Evolutionary conservation across 495 filamentous ascomycete species (phyloP).

Genomic region (Aspergillus ellipticus): DNA sequence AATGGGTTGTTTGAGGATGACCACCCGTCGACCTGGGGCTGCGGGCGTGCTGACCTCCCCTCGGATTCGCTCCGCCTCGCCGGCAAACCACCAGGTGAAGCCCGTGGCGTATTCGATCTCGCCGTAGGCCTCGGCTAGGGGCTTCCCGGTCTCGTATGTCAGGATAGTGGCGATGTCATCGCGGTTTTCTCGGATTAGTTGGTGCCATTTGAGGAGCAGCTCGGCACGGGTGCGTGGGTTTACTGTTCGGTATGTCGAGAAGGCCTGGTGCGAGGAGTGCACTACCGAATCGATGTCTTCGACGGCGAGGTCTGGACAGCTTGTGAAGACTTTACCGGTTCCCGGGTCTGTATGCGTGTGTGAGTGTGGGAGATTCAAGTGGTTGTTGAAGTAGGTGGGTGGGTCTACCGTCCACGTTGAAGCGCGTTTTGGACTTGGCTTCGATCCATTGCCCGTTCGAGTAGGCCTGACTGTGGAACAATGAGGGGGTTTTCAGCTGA

Average conservation of each 20-base stretch:
- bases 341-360: constrained; percentile 4
- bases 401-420: no score
- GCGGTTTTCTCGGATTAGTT: not conserved
- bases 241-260: not conserved
- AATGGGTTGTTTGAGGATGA: constrained; percentile 69
- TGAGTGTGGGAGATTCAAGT: no score
- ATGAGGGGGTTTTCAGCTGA: no score
- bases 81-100: constrained; percentile 64
- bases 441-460: no score
- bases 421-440: no score
- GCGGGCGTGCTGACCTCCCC: constrained; percentile 55
- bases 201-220: constrained; percentile 1
- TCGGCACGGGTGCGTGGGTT: not conserved
- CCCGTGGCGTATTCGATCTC: constrained; percentile 59
- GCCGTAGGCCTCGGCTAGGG: constrained; percentile 52
- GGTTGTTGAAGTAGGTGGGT: no score
- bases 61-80: constrained; percentile 67
- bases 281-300: not conserved
- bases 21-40: constrained; percentile 56
- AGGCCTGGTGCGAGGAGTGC: not conserved
- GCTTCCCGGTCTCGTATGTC: constrained; percentile 65
- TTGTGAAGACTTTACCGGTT: not conserved
- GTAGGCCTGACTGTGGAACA: no score
- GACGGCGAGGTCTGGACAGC: not conserved
- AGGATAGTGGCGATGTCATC: not conserved